Conservation (phyloP, 2,329 filamentous ascomycete genomes). For the Scortechinia acanthostroma region DNA sequence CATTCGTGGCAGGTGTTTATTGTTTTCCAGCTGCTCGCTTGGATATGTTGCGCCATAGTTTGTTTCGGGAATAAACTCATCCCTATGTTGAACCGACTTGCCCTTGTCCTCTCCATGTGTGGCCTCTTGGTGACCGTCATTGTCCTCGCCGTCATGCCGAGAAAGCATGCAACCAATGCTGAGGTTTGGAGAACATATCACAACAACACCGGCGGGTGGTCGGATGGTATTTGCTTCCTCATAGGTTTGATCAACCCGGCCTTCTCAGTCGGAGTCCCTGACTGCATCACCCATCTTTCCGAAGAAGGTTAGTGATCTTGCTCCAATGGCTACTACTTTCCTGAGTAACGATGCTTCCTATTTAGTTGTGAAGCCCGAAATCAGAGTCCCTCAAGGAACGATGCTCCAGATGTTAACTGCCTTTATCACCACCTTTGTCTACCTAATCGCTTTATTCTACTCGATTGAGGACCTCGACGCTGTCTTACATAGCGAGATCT, state of each 20-base stretch:
- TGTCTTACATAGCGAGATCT: neutral
- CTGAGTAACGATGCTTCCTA: neutral
- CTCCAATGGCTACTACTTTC: neutral
- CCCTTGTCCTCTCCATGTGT: neutral
- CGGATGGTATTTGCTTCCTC: slow-evolving; percentile 15
- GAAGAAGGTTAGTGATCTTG: neutral
- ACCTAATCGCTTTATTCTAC: neutral
- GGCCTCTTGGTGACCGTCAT: neutral
- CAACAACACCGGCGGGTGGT: slow-evolving; percentile 18
- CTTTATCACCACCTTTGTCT: neutral
- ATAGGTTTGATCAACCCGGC: neutral
- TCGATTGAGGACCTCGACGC: neutral
- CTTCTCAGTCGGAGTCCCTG: neutral
- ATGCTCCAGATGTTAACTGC: neutral
- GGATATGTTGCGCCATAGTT: neutral
- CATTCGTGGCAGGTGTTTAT: slow-evolving; percentile 19
- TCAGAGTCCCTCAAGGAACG: neutral
- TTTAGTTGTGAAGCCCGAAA: neutral
- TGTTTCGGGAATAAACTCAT: neutral
- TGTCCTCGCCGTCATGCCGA: neutral
- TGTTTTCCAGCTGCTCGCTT: slow-evolving; percentile 9
- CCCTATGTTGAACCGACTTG: neutral
- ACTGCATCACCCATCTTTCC: neutral
- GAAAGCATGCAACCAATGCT: neutral
- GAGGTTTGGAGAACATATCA: slow-evolving; percentile 16